phyloP scores from a whole-genome alignment of 139 green algal species.

The Chlamydomonas incerta region DNA sequence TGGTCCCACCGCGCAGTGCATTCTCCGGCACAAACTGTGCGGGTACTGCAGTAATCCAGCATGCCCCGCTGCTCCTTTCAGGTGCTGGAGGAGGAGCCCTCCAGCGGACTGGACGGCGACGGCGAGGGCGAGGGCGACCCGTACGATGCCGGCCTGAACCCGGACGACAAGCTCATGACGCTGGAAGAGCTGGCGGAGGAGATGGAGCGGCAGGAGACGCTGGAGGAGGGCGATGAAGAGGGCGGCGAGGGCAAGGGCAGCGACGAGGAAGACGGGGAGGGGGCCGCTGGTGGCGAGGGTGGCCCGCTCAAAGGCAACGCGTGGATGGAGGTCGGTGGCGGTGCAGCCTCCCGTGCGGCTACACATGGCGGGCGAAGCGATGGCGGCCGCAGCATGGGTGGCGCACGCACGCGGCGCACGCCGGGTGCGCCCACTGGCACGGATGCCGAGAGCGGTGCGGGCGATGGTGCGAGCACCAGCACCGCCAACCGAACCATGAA shows the following conservation, averaged over 20 bases:
- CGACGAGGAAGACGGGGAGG: background rate
- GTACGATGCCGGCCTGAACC: background rate
- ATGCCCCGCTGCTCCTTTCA: background rate
- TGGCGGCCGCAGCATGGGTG: no score
- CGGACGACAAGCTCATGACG: conserved; percentile 32
- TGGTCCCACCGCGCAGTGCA: no score
- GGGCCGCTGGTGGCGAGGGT: background rate
- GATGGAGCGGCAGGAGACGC: conserved; percentile 5
- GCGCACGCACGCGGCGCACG: no score
- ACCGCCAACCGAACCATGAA: background rate
- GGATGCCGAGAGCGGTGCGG: background rate
- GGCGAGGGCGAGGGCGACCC: background rate
- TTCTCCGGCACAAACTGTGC: no score
- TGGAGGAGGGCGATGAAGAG: background rate
- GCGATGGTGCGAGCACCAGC: background rate
- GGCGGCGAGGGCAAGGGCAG: background rate
- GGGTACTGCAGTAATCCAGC: no score
- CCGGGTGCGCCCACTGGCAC: background rate
- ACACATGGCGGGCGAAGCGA: background rate
- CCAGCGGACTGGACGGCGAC: background rate
- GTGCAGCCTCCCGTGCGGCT: background rate
- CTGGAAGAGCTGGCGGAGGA: conserved; percentile 34
- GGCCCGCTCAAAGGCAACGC: background rate
- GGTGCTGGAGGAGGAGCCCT: background rate
- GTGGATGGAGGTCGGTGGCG: no score